These are phyloP conservation scores for Lodderomyces theae DNA, from an alignment of 1,139 yeast genomes.

Conservation along the genomic window DNA sequence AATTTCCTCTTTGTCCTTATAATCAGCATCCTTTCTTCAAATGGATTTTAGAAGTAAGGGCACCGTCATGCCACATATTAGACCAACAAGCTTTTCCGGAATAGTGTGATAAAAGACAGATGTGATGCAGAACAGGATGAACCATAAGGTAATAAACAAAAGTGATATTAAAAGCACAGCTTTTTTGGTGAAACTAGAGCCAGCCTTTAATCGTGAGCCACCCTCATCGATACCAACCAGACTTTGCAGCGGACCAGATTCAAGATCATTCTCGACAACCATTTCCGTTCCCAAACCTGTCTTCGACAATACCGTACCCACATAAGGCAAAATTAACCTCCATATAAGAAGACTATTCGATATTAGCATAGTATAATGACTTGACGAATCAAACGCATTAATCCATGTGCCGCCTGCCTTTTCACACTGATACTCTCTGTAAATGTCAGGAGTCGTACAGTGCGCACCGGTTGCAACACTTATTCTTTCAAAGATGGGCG, in stretches of 20 bases:
- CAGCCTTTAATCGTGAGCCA: not conserved
- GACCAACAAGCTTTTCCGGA: conserved; percentile 53
- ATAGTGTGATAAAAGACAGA: conserved; percentile 62
- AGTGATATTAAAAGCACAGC: conserved; percentile 8
- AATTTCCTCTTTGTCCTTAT: too few relatives aligned
- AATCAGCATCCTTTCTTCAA: too few relatives aligned
- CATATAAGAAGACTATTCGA: conserved; percentile 47
- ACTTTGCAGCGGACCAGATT: conserved; percentile 7
- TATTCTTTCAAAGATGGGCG: conserved; percentile 43
- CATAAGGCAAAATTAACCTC: conserved; percentile 26
- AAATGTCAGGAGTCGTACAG: conserved; percentile 21
- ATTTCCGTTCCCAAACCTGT: not conserved
- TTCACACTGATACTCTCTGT: conserved; percentile 15
- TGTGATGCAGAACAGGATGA: conserved; percentile 47
- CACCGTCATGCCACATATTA: conserved; percentile 42
- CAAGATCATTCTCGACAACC: conserved; percentile 5
- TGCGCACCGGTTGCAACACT: conserved; percentile 41
- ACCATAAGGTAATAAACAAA: conserved; percentile 34
- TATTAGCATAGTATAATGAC: conserved; percentile 56
- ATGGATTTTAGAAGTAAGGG: conserved; percentile 24
- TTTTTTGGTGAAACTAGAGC: not conserved
- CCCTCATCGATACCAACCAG: conserved; percentile 2
- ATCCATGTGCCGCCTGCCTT: conserved; percentile 41
- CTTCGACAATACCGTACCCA: not conserved
- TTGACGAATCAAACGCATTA: conserved; percentile 62